Conservation (phyloP, 768 basidiomycete species). For the Rhizopogon roseolus region DNA sequence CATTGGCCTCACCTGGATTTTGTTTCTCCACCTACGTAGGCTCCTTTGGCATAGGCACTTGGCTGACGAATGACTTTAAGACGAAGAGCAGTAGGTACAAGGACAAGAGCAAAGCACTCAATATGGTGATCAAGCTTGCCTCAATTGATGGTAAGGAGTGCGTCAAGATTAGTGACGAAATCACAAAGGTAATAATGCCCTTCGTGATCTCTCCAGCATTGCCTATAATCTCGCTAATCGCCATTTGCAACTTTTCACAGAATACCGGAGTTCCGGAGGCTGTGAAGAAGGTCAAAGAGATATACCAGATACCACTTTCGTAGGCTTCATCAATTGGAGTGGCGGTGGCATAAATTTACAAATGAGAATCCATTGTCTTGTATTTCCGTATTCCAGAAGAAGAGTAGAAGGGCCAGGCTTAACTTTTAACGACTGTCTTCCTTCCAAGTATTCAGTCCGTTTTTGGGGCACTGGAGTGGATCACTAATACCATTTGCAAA, state of each 20-base stretch:
- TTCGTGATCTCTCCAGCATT: not conserved
- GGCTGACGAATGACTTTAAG: conserved; percentile 84
- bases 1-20: conserved; percentile 1
- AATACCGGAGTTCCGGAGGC: conserved; percentile 59
- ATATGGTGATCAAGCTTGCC: conserved; percentile 93
- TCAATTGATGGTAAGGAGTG: conserved; percentile 70
- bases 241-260: conserved; percentile 25
- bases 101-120: conserved; percentile 76
- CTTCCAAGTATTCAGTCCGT: no score
- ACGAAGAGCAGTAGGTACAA: conserved; percentile 35
- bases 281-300: conserved; percentile 23
- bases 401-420: conserved; percentile 4
- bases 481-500: no score
- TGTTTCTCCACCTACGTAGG: conserved; percentile 36
- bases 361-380: not conserved
- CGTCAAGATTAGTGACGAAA: conserved; percentile 92
- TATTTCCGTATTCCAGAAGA: not conserved
- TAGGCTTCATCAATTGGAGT: not conserved
- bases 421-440: not conserved
- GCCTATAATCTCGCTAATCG: not conserved
- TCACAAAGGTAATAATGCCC: conserved; percentile 55
- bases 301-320: not conserved
- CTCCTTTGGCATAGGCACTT: conserved; percentile 92
- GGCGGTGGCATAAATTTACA: conserved; percentile 13
- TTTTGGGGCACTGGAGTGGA: not conserved